Evolutionary conservation across 495 filamentous ascomycete species (phyloP), one percentile per base, ranked within the genome.

Genomic region (Sordaria brevicollis): DNA sequence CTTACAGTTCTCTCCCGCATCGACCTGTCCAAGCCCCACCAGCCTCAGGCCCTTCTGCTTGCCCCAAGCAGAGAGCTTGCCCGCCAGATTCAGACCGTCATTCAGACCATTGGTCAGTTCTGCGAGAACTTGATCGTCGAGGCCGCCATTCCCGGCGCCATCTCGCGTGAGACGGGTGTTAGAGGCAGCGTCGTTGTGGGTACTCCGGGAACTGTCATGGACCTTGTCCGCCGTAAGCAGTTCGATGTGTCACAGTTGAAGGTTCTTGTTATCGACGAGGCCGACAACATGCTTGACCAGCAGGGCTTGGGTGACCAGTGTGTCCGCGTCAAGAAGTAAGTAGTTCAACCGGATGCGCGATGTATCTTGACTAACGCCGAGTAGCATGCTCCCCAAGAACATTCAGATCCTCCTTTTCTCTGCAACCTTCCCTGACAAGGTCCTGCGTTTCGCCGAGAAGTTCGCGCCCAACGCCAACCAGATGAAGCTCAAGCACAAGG

Each of bases 301-400:
- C 92, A 97, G 81, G 96, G 96, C 34, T 80, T 99, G 67, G 94
- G 94, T 68, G 96, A 97, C 70, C 95, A 98, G 82, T 97, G 93
- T 78, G 85, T 92, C 68, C 90, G 94, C 71, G 92, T 96, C 71
- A 96, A 93, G 82, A 76, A 76, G 93, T 94, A 79, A 78, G 92
- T 66, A 36, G 2, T 70, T 33, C 21, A 8, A 19, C 74, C 79
- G 25, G 21, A n/a, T 19, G 9, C 17, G 31, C 19, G 11, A 66
- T 67, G 31, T 33, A 43, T n/a, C n/a, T 34, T 35, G 65, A 37
- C 77, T 83, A 62, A 83, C 71, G 1, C 9, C 25, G 6, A 13
- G 31, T 68, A 93, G 90, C 25, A 77, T 92, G 72, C 83, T 97
- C 11, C 92, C 92, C 0, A 83, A 82, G 39, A 82, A 82, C 68